Base-by-base conservation (phyloP, 2,329 filamentous ascomycete genomes). In the Sarocladium oryzae region DNA sequence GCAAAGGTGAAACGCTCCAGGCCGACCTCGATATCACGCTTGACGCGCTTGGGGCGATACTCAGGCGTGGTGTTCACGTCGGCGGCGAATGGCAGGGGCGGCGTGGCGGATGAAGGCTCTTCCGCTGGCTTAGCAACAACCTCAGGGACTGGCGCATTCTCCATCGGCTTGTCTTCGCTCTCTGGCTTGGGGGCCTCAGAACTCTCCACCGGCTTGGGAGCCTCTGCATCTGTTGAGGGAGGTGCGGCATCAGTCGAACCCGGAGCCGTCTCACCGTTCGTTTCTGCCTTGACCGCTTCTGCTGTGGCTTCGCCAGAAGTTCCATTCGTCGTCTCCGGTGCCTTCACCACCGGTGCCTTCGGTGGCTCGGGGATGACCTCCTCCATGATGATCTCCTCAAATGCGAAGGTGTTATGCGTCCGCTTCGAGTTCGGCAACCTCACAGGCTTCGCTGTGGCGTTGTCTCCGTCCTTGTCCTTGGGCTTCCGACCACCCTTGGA, bases 21-120 rank as follows among this genome's bases (percentile, higher is more conserved):
- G 1, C 88, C 88, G 40, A 93, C 81, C 61, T 92, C 87, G 54
- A 92, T 80, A 61, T 91, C 82, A 53, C 75, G 77, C 36, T 86
- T 72, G 48, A 81, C 68, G 18, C 77, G 76, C 63, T 75, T 80
- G n/a, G 79, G 75, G 52, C 77, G 68, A 51, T 69, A 67, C 58
- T 78, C 69, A 2, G 72, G 70, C 2, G 60, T 54, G 30, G 62
- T 60, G 28, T 63, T 54, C 10, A 20, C 26, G 21, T 48, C 43
- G 23, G 56, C 54, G 11, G 56, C 52, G 33, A 56, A 55, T 28
- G 57, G 33, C 11, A 38, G 55, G 43, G 33, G 51, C 15, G 37
- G 30, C 40, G n/a, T 30, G 41, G 6, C 54, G 41, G n/a, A 55
- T 52, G 6, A 54, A 28, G 1, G 55, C 49, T 16, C 23, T 24